Evolutionary conservation across 108 stramenopile species (phyloP).

Genomic region (Nitzschia sp.): DNA sequence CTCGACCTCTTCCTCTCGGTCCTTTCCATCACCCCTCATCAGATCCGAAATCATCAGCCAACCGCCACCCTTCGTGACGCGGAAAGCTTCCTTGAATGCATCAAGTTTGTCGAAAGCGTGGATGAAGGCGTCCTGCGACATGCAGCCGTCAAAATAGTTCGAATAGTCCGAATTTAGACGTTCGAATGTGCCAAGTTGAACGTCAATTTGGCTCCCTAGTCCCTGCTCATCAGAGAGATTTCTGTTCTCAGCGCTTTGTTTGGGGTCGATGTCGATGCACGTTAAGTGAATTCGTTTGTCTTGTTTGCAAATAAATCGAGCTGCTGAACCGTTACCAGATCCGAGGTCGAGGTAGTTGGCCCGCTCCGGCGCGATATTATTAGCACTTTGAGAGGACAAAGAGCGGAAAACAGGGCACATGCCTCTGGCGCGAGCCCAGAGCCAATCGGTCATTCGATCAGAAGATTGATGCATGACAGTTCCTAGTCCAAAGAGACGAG

Average conservation of each 20-base stretch:
- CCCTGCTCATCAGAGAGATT: conserved; percentile 35
- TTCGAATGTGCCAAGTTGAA: conserved; percentile 43
- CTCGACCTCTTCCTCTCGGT: conserved; percentile 40
- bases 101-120: conserved; percentile 45
- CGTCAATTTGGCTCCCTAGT: conserved; percentile 34
- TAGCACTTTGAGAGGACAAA: conserved; percentile 12
- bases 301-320: conserved; percentile 27
- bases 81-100: conserved; percentile 52
- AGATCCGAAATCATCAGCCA: conserved; percentile 61
- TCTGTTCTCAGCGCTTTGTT: conserved; percentile 41
- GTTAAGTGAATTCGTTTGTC: conserved; percentile 38
- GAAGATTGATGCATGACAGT: conserved; percentile 36
- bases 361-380: conserved; percentile 1
- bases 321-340: conserved; percentile 34
- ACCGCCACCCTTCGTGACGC: conserved; percentile 56
- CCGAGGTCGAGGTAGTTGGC: conserved; percentile 32
- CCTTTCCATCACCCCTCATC: conserved; percentile 49
- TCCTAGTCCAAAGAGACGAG: conserved; percentile 24
- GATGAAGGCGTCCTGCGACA: conserved; percentile 66
- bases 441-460: conserved; percentile 33
- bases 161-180: conserved; percentile 28
- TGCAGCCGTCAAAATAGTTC: conserved; percentile 49
- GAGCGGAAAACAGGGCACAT: conserved; percentile 22
- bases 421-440: conserved; percentile 24
- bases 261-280: conserved; percentile 42